These are phyloP conservation scores for Phytophthora sp. DNA, from an alignment of 352 stramenopile genomes.

Conservation along the genomic window DNA sequence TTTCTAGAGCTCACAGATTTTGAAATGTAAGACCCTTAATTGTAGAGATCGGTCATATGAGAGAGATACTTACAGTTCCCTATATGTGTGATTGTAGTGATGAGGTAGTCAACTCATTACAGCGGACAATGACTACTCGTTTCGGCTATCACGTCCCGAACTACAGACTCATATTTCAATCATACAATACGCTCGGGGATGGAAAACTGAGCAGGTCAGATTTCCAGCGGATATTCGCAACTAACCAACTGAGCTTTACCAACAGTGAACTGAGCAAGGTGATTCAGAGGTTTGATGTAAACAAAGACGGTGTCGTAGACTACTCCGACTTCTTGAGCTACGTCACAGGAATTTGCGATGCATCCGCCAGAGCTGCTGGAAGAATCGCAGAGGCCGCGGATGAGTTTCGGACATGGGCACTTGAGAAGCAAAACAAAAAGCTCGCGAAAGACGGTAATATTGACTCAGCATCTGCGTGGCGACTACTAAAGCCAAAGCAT, in stretches of 20 bases:
- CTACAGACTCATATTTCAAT: constrained; percentile 81
- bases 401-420: constrained; percentile 70
- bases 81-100: constrained; percentile 45
- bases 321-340: constrained; percentile 84
- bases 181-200: constrained; percentile 73
- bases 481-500: constrained; percentile 62
- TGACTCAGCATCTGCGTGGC: constrained; percentile 77
- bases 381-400: constrained; percentile 69
- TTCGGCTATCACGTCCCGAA: constrained; percentile 69
- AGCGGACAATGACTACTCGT: constrained; percentile 71
- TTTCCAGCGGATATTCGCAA: constrained; percentile 75
- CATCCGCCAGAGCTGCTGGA: constrained; percentile 49
- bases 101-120: constrained; percentile 63
- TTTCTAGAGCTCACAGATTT: constrained; percentile 81
- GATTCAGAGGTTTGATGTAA: constrained; percentile 82
- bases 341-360: constrained; percentile 78
- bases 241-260: constrained; percentile 73
- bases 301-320: constrained; percentile 77
- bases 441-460: constrained; percentile 82
- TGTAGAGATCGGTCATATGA: too few species aligned
- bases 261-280: constrained; percentile 79
- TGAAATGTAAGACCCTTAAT: constrained; percentile 60
- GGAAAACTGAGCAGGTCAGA: constrained; percentile 69
- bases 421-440: constrained; percentile 81
- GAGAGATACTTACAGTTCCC: too few species aligned